phyloP scores from a whole-genome alignment of 768 basidiomycete species.

The Artomyces pyxidatus region DNA sequence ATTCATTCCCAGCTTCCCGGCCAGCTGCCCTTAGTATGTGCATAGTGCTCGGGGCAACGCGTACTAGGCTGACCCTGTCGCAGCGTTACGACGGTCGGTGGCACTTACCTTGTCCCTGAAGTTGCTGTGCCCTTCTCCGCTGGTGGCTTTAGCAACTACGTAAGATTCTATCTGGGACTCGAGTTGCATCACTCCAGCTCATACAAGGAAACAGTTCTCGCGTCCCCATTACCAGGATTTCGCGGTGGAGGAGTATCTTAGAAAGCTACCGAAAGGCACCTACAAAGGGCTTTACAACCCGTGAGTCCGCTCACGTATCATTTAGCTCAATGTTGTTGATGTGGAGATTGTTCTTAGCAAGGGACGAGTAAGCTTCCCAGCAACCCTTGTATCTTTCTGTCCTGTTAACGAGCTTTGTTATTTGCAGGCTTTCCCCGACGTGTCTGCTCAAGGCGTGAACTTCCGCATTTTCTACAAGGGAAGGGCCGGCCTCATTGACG shows the following conservation, averaged over 20 bases:
- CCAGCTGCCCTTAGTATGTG: constrained; percentile 34
- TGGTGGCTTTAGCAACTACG: constrained; percentile 68
- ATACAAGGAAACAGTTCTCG: constrained; percentile 42
- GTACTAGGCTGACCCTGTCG: no score
- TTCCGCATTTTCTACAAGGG: constrained; percentile 40
- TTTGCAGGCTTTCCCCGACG: constrained; percentile 54
- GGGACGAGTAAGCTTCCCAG: constrained; percentile 42
- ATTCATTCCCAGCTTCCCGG: constrained; percentile 52
- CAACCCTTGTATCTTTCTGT: neutral
- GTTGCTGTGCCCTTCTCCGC: constrained; percentile 53
- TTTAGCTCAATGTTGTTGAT: neutral
- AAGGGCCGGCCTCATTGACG: constrained; percentile 27
- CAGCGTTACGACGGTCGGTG: constrained; percentile 61
- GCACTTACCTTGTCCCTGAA: constrained; percentile 51
- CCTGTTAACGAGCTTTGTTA: no score
- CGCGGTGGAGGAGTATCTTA: constrained; percentile 35
- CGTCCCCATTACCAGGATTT: constrained; percentile 44
- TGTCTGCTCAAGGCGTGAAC: constrained; percentile 41
- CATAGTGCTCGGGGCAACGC: no score
- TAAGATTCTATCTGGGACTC: constrained; percentile 23
- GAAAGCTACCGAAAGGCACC: constrained; percentile 32
- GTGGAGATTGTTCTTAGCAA: constrained; percentile 19
- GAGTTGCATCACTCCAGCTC: no score
- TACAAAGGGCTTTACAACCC: constrained; percentile 51
- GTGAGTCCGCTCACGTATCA: no score